phyloP scores from a whole-genome alignment of 164 flowering plant species.

The Stephania japonica region DNA sequence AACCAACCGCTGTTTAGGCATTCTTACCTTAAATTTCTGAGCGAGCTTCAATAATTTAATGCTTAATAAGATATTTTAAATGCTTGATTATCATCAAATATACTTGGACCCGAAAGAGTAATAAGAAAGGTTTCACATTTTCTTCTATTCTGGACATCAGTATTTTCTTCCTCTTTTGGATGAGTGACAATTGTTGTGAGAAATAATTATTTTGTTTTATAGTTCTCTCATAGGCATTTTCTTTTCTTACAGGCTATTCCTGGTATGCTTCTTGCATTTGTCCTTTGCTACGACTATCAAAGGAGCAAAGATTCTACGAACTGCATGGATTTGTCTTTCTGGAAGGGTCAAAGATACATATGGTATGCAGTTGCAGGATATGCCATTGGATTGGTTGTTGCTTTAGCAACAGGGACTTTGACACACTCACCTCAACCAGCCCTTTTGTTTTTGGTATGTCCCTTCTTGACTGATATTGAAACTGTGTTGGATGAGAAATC shows the following conservation, averaged over 20 bases:
- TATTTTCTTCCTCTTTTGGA: not conserved
- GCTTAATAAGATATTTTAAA: too few relatives aligned
- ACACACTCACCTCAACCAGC: slow-evolving; percentile 91
- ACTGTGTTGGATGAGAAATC: not conserved
- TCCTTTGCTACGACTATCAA: slow-evolving; percentile 81
- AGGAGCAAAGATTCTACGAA: slow-evolving; percentile 43
- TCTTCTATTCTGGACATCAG: not conserved
- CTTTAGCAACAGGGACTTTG: slow-evolving; percentile 81
- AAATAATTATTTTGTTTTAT: not conserved
- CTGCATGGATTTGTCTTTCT: slow-evolving; percentile 39
- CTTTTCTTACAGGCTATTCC: slow-evolving; percentile 83
- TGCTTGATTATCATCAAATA: too few relatives aligned
- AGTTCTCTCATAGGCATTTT: not conserved
- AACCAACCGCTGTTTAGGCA: too few relatives aligned
- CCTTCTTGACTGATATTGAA: not conserved
- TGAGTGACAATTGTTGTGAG: not conserved
- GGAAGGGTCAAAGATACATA: slow-evolving; percentile 77
- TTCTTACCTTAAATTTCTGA: too few relatives aligned
- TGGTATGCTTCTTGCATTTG: slow-evolving; percentile 89
- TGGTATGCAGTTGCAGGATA: slow-evolving; percentile 86
- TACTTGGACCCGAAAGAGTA: too few relatives aligned
- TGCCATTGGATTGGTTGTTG: slow-evolving; percentile 68
- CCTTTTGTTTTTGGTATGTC: slow-evolving; percentile 85
- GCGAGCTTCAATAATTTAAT: too few relatives aligned
- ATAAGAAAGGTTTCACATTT: too few relatives aligned